Percentiles rank a stretch among this genome's conserved stretches.
phyloP scores from a whole-genome alignment of 139 green algal species.

The Microglena sp. region DNA sequence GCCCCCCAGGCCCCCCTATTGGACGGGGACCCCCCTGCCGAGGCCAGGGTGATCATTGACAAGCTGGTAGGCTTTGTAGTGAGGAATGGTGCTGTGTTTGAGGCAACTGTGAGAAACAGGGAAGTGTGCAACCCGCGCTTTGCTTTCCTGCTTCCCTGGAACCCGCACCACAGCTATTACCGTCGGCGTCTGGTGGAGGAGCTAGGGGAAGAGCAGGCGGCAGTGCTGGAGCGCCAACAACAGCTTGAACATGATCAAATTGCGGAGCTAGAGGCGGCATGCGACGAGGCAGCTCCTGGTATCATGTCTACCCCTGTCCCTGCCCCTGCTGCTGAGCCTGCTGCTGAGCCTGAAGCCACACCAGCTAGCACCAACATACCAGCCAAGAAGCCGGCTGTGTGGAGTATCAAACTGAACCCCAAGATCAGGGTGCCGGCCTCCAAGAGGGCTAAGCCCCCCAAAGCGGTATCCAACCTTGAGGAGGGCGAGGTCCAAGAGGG shows the following conservation, averaged over 20 bases:
- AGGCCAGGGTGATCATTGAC: conserved; percentile 19
- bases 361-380: not conserved
- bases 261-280: not conserved
- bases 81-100: conserved; percentile 20
- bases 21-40: too few species aligned
- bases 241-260: too few species aligned
- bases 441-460: too few species aligned
- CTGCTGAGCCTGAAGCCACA: not conserved
- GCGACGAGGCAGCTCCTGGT: not conserved
- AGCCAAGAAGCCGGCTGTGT: not conserved
- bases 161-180: conserved; percentile 27
- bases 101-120: conserved; percentile 37
- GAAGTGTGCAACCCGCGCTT: conserved; percentile 54
- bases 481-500: too few species aligned
- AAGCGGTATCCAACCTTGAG: too few species aligned
- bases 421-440: not conserved
- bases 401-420: not conserved
- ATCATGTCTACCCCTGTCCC: too few species aligned
- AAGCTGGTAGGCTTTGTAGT: conserved; percentile 26
- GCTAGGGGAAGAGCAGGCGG: too few species aligned
- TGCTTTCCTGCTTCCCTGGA: conserved; percentile 43
- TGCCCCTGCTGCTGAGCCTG: not conserved
- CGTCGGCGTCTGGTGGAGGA: too few species aligned
- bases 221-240: too few species aligned
- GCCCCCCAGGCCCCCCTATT: too few species aligned